phyloP scores from a whole-genome alignment of 345 rosid genomes.

The Lenwebbia sp. region DNA sequence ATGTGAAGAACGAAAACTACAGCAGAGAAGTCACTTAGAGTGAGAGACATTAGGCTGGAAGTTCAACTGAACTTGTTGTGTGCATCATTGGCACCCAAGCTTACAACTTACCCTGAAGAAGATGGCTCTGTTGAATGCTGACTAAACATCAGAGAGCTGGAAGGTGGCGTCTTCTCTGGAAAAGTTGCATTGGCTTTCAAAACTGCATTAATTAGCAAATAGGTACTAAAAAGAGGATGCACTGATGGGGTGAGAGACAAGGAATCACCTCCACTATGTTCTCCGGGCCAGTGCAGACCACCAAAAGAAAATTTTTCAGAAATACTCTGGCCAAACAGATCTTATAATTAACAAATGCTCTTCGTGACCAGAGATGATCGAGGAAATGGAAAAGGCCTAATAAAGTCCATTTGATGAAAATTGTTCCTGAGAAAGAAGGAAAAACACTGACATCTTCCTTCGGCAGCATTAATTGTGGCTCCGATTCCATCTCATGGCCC shows the following conservation, averaged over 20 bases:
- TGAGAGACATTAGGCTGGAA: not conserved
- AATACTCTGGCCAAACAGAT: not conserved
- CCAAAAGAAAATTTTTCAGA: not conserved
- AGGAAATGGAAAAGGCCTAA: not conserved
- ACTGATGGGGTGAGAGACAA: not conserved
- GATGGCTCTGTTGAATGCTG: slow-evolving; percentile 55
- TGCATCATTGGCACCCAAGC: not conserved
- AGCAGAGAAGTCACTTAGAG: not conserved
- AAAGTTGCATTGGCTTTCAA: slow-evolving; percentile 57
- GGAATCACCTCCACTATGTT: not conserved
- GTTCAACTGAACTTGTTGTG: not conserved
- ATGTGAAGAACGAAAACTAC: not conserved
- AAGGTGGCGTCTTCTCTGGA: slow-evolving; percentile 52
- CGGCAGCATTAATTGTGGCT: not conserved
- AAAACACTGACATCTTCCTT: not conserved
- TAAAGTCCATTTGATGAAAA: not conserved
- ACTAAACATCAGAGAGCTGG: slow-evolving; percentile 49
- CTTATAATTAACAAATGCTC: not conserved
- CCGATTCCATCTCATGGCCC: not conserved
- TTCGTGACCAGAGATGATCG: not conserved
- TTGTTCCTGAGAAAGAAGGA: not conserved
- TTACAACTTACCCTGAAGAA: slow-evolving; percentile 43
- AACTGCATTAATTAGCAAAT: slow-evolving; percentile 30
- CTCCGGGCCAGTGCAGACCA: not conserved
- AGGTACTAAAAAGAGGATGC: not conserved